phyloP scores from a whole-genome alignment of 2,329 filamentous ascomycete species.

The Diaporthe ilicicola region DNA sequence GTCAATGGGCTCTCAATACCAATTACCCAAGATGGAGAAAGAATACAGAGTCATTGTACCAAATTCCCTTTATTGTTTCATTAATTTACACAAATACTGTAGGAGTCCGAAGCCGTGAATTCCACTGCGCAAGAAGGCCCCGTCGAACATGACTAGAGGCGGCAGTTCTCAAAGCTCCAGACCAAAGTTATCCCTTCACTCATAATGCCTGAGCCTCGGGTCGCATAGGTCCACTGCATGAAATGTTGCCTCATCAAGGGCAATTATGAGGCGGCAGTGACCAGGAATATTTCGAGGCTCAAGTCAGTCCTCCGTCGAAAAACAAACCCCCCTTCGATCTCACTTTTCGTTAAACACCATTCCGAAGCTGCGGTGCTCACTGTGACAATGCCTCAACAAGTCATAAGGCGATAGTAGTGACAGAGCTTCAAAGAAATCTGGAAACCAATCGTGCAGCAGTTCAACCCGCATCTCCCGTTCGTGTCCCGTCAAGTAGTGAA shows the following conservation, averaged over 20 bases:
- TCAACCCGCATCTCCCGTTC: neutral
- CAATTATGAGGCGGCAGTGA: slow-evolving; percentile 18
- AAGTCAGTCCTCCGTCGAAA: neutral
- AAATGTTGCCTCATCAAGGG: neutral
- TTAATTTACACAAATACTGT: neutral
- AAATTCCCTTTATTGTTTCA: slow-evolving; percentile 9
- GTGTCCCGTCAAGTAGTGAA: neutral
- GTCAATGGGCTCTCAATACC: neutral
- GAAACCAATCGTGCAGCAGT: neutral
- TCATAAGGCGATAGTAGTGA: neutral
- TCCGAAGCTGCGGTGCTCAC: neutral
- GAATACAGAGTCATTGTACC: neutral
- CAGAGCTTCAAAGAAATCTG: neutral
- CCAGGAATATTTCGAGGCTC: neutral
- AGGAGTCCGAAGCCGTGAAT: slow-evolving; percentile 16
- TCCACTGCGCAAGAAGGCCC: slow-evolving; percentile 14
- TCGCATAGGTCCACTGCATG: neutral
- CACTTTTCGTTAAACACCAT: neutral
- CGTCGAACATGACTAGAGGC: slow-evolving; percentile 1
- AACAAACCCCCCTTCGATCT: neutral
- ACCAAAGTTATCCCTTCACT: neutral
- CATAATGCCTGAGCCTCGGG: neutral
- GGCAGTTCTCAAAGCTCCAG: slow-evolving; percentile 24
- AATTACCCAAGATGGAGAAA: neutral
- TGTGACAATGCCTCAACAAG: neutral